Conservation (phyloP, 305 asterid species). For the Ilex paraguariensis region DNA sequence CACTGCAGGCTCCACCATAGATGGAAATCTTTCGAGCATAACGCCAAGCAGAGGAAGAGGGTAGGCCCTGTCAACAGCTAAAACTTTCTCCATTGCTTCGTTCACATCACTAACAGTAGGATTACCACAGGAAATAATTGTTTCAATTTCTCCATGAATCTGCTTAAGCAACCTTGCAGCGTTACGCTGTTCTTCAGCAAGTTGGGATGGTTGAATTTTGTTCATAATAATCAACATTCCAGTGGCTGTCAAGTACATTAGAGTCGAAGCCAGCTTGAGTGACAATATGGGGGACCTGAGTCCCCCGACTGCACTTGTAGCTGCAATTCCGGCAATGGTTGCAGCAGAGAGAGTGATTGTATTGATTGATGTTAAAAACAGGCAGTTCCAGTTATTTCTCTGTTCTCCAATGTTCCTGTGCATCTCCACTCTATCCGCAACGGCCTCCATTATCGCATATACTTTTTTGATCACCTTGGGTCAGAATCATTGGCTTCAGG, state of each 20-base stretch:
- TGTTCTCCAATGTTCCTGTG: conserved; percentile 50
- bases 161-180: conserved; percentile 48
- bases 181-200: conserved; percentile 62
- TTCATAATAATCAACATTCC: conserved; percentile 50
- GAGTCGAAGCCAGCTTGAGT: conserved; percentile 17
- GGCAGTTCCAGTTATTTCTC: conserved; percentile 43
- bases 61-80: conserved; percentile 49
- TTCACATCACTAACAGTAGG: conserved; percentile 32
- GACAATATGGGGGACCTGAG: conserved; percentile 26
- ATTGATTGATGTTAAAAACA: conserved; percentile 42
- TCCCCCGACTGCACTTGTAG: conserved; percentile 5
- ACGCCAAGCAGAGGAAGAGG: conserved; percentile 59
- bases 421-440: conserved; percentile 57
- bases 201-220: conserved; percentile 64
- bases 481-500: conserved; percentile 10
- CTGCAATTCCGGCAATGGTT: conserved; percentile 37
- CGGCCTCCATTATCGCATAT: conserved; percentile 40
- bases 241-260: conserved; percentile 31
- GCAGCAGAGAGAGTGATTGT: conserved; percentile 46
- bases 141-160: conserved; percentile 34
- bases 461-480: conserved; percentile 32
- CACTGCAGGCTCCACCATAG: conserved; percentile 38
- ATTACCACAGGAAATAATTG: conserved; percentile 24
- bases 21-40: conserved; percentile 58
- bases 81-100: conserved; percentile 46